These are phyloP conservation scores for Globisporangium spiculum DNA, from an alignment of 352 stramenopile genomes.

Conservation along the genomic window DNA sequence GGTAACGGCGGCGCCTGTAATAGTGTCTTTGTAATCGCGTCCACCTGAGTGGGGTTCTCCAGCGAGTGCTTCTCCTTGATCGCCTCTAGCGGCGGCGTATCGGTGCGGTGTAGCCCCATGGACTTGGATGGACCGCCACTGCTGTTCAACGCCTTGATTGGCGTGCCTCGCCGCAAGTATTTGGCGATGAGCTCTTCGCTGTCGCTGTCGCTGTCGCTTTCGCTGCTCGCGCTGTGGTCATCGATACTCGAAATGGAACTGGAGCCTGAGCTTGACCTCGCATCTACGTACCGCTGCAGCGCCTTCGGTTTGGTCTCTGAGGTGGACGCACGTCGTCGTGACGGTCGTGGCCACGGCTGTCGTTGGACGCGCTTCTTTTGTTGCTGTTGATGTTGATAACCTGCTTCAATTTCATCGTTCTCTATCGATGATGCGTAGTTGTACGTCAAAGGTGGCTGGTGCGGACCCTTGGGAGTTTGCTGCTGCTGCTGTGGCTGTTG, in stretches of 20 bases:
- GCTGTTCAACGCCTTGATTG: conserved; percentile 10
- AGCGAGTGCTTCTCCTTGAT: conserved; percentile 18
- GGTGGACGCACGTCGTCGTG: conserved; percentile 13
- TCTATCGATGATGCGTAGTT: background rate
- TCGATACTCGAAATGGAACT: conserved; percentile 18
- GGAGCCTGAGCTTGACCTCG: background rate
- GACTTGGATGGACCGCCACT: background rate
- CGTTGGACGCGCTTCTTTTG: background rate
- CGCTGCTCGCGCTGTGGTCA: conserved; percentile 12
- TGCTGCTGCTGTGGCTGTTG: background rate
- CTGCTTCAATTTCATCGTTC: background rate
- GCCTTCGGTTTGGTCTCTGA: conserved; percentile 5
- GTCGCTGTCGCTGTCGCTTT: conserved; percentile 8
- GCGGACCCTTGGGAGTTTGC: background rate
- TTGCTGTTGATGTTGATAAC: background rate
- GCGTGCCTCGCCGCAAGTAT: conserved; percentile 14
- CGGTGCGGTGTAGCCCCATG: background rate
- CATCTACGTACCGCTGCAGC: conserved; percentile 5
- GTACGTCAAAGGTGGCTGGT: background rate
- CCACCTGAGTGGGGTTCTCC: background rate
- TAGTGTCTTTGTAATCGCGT: background rate
- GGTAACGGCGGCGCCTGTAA: background rate
- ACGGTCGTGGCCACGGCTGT: background rate
- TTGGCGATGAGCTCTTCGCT: conserved; percentile 21
- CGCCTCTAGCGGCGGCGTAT: conserved; percentile 7